Percentiles rank a stretch among this genome's conserved stretches.
Conservation (phyloP, 139 green algal genomes). For the Pseudopediastrum boryanum region DNA sequence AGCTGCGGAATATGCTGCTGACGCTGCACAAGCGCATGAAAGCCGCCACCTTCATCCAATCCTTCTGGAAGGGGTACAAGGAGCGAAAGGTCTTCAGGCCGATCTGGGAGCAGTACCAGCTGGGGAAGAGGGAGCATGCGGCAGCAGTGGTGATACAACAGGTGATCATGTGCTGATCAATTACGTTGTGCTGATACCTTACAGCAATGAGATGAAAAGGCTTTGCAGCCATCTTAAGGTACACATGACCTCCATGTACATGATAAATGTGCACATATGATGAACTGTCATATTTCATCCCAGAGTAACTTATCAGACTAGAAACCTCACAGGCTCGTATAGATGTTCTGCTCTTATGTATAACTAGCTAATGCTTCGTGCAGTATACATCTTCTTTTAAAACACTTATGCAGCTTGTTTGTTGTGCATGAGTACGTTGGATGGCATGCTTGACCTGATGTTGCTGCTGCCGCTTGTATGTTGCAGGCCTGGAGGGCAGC, state of each 20-base stretch:
- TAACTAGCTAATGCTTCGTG: no score
- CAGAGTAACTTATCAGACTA: no score
- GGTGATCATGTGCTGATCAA: slow-evolving; percentile 19
- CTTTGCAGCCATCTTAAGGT: background rate
- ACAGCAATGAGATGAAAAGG: background rate
- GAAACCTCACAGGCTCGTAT: no score
- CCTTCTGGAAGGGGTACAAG: slow-evolving; percentile 41
- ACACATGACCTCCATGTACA: background rate
- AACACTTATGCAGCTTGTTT: no score
- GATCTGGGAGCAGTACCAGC: background rate
- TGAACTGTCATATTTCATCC: background rate
- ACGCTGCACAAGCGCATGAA: slow-evolving; percentile 36
- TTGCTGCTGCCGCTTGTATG: background rate
- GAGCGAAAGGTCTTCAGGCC: slow-evolving; percentile 32
- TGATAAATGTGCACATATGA: background rate
- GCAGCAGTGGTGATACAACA: slow-evolving; percentile 41
- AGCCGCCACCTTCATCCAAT: slow-evolving; percentile 57
- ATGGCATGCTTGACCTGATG: background rate
- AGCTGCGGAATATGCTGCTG: slow-evolving; percentile 36
- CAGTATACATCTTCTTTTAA: no score
- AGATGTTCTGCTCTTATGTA: no score
- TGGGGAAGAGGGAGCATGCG: background rate
- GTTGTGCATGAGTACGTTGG: no score
- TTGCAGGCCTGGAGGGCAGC: slow-evolving; percentile 35
- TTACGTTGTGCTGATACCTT: background rate